Evolutionary conservation across 1,139 yeast genomes (phyloP).

Genomic region (Diutina sp.): DNA sequence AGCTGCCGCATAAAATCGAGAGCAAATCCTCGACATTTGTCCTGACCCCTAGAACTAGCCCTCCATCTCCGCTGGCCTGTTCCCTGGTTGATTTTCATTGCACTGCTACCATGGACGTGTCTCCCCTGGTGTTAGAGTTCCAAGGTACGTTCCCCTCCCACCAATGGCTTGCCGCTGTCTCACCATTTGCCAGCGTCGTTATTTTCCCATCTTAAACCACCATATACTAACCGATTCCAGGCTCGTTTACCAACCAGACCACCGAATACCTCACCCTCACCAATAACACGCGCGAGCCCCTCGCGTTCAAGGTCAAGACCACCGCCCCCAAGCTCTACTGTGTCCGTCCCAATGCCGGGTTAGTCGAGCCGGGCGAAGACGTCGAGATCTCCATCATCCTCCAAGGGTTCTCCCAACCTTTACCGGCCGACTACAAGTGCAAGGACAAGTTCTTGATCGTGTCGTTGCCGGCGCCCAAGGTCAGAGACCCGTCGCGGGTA

Average conservation of each 20-base stretch:
- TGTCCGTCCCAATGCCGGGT: constrained; percentile 89
- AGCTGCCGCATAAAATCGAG: not conserved
- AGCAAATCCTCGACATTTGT: constrained; percentile 1
- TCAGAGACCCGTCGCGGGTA: constrained; percentile 42
- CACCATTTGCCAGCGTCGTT: not conserved
- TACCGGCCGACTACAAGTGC: constrained; percentile 61
- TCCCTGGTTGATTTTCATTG: constrained; percentile 1
- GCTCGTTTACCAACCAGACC: constrained; percentile 62
- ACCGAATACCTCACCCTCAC: constrained; percentile 58
- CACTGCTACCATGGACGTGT: constrained; percentile 37
- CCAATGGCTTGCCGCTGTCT: not conserved
- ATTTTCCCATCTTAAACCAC: no score
- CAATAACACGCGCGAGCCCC: constrained; percentile 48
- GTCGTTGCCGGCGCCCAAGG: constrained; percentile 61
- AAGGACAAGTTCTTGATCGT: constrained; percentile 89
- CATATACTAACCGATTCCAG: constrained; percentile 15
- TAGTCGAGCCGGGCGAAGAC: constrained; percentile 62
- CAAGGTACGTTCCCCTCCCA: constrained; percentile 34
- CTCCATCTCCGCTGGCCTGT: not conserved
- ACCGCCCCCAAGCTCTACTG: constrained; percentile 95
- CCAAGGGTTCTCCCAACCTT: constrained; percentile 72
- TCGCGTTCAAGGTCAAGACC: constrained; percentile 93
- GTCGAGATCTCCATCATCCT: constrained; percentile 71
- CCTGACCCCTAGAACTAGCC: not conserved
- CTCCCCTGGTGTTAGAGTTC: constrained; percentile 53